Evolutionary conservation across 2,329 filamentous ascomycete genomes (phyloP).

Genomic region (Paradendryphiella salina): DNA sequence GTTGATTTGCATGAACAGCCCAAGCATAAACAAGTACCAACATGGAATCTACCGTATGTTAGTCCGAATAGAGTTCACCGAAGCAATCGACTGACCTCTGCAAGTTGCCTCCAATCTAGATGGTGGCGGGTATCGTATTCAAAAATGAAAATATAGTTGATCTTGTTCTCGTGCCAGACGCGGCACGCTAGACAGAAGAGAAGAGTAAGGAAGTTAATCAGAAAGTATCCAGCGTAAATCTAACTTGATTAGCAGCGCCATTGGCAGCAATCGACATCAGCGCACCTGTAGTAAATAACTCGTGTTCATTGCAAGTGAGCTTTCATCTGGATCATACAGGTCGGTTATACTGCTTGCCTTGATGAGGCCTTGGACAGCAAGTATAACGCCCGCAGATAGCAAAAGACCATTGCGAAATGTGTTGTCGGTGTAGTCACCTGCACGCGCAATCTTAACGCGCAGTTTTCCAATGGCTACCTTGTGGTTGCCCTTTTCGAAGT

Average conservation of each 20-base stretch:
- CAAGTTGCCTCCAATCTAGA: conserved; percentile 85
- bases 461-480: conserved; percentile 90
- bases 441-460: conserved; percentile 67
- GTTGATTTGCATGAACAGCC: conserved; percentile 85
- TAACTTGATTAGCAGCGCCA: conserved; percentile 48
- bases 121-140: conserved; percentile 88
- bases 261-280: conserved; percentile 58
- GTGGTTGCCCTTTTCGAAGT: conserved; percentile 91
- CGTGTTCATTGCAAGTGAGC: conserved; percentile 36
- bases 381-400: conserved; percentile 49
- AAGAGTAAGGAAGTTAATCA: conserved; percentile 76
- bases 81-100: conserved; percentile 58
- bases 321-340: conserved; percentile 16
- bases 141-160: conserved; percentile 97
- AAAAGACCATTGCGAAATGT: conserved; percentile 62
- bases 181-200: conserved; percentile 86
- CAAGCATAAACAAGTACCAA: conserved; percentile 75
- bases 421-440: conserved; percentile 61
- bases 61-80: background rate
- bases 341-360: conserved; percentile 42
- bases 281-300: conserved; percentile 65
- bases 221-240: conserved; percentile 90
- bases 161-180: conserved; percentile 79
- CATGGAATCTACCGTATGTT: conserved; percentile 66
- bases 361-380: conserved; percentile 51